A percentile compares a stretch with the other conserved stretches of the same genome.
Evolutionary conservation across 306 rosid genomes (phyloP).

Genomic region (Quercus rubra): DNA sequence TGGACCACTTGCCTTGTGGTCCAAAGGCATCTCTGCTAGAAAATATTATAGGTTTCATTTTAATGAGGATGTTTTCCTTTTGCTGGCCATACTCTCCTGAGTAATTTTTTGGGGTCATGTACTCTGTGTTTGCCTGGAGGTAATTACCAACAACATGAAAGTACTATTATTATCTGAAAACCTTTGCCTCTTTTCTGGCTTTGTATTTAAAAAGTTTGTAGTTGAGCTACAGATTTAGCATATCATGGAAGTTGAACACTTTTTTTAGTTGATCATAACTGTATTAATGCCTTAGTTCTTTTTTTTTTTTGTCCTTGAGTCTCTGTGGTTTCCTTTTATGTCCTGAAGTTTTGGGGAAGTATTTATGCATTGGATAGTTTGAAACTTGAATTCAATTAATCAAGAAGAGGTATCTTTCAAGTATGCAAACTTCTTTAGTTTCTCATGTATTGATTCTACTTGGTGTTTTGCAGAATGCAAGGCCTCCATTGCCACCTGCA

Average conservation of each 20-base stretch:
- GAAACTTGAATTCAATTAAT: background rate
- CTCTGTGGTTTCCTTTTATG: background rate
- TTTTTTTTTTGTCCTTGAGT: background rate
- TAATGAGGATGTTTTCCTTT: background rate
- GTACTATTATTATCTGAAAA: background rate
- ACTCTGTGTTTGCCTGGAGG: background rate
- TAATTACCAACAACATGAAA: background rate
- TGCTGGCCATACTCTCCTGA: no score
- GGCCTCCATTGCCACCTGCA: conserved; percentile 79
- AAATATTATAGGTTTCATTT: background rate
- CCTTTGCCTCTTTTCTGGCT: background rate
- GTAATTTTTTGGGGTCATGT: background rate
- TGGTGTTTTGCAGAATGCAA: conserved; percentile 67
- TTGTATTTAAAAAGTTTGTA: background rate
- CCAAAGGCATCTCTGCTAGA: background rate
- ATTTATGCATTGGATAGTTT: background rate
- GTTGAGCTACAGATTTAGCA: background rate
- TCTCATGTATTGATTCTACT: conserved; percentile 1
- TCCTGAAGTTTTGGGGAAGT: background rate
- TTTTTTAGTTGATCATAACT: background rate
- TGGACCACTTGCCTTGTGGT: background rate
- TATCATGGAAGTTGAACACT: background rate
- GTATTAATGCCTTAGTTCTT: background rate
- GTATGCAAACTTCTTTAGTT: background rate
- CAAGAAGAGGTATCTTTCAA: background rate